A percentile compares a stretch with the other conserved stretches of the same genome.
phyloP scores from a whole-genome alignment of 192 early-diverging fungal species.

The Linnemannia elongata region DNA sequence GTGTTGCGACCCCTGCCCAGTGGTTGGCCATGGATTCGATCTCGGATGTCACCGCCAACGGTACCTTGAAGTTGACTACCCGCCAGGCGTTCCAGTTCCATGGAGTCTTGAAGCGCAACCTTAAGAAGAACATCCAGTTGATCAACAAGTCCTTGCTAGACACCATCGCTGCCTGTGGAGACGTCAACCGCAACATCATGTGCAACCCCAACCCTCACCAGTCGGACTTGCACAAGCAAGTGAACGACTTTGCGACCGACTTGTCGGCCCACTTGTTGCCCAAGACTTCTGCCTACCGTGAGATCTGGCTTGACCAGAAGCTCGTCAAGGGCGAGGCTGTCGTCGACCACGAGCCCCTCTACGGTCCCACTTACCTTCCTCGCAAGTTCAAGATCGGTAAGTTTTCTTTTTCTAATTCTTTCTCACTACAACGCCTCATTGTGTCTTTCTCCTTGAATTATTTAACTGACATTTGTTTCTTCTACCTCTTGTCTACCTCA shows the following conservation, averaged over 20 bases:
- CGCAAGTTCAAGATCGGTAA: slow-evolving; percentile 96
- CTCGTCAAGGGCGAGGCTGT: slow-evolving; percentile 83
- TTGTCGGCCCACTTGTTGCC: slow-evolving; percentile 88
- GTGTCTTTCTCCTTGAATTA: background rate
- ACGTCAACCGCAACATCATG: slow-evolving; percentile 98
- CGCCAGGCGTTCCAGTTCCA: slow-evolving; percentile 98
- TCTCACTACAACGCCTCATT: background rate
- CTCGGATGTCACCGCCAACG: slow-evolving; percentile 86
- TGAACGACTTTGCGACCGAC: slow-evolving; percentile 78
- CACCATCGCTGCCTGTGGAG: slow-evolving; percentile 96
- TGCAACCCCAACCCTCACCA: slow-evolving; percentile 89
- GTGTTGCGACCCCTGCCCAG: slow-evolving; percentile 88
- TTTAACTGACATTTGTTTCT: background rate
- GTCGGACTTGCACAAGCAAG: slow-evolving; percentile 83
- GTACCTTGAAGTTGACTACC: slow-evolving; percentile 94
- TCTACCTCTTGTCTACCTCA: background rate
- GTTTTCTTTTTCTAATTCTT: slow-evolving; percentile 1
- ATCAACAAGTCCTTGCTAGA: slow-evolving; percentile 94
- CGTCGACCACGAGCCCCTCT: slow-evolving; percentile 92
- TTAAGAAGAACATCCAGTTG: slow-evolving; percentile 89
- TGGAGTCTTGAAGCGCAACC: slow-evolving; percentile 92
- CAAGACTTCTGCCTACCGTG: slow-evolving; percentile 92
- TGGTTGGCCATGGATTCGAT: slow-evolving; percentile 97
- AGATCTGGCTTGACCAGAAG: slow-evolving; percentile 97
- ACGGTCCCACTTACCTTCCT: slow-evolving; percentile 93